Conservation (phyloP, 345 rosid genomes). For the Cardiospermum halicacabum region DNA sequence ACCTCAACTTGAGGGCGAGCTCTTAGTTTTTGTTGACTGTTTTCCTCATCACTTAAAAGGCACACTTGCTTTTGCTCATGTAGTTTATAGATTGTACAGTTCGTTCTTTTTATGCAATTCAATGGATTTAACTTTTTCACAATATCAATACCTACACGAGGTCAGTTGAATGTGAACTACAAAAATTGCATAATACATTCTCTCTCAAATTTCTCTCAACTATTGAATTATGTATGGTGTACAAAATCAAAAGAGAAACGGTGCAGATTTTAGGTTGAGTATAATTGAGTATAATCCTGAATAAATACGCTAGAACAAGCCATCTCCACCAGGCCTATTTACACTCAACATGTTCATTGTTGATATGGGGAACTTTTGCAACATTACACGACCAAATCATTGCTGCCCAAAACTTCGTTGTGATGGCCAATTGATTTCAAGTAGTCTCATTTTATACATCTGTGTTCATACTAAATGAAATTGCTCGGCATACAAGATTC, state of each 20-base stretch:
- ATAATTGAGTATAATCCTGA: too few relatives aligned
- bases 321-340: neutral
- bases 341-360: neutral
- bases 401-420: neutral
- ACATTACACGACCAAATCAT: neutral
- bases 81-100: neutral
- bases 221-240: too few relatives aligned
- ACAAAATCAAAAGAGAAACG: too few relatives aligned
- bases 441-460: neutral
- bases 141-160: too few relatives aligned
- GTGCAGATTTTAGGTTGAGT: too few relatives aligned
- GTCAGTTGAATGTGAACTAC: too few relatives aligned
- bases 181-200: too few relatives aligned
- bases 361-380: neutral
- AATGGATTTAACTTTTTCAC: too few relatives aligned
- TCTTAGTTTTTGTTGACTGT: too few relatives aligned
- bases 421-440: neutral
- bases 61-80: neutral
- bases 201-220: too few relatives aligned
- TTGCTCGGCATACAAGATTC: neutral
- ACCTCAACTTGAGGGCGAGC: too few relatives aligned
- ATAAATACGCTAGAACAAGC: neutral
- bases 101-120: neutral
- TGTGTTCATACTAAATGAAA: neutral
- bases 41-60: neutral